A percentile compares a stretch with the other conserved stretches of the same genome.
These are phyloP conservation scores for Hypoxylon sp. DNA, from an alignment of 2,329 filamentous ascomycete species.

Conservation along the genomic window DNA sequence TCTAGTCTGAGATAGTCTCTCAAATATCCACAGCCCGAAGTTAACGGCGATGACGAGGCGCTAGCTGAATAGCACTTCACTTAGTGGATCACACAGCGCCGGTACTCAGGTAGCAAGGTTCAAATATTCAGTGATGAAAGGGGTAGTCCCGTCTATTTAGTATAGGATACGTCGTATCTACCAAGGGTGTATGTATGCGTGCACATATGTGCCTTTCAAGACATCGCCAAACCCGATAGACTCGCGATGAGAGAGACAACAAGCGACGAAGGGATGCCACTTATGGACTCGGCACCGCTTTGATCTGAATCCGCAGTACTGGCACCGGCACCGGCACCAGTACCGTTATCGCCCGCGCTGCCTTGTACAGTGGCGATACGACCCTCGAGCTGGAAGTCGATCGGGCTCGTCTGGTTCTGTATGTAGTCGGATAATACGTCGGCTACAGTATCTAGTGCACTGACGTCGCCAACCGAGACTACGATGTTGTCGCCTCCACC, in stretches of 20 bases:
- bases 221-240: conserved; percentile 1
- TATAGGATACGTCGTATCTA: no score
- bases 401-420: conserved; percentile 54
- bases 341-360: conserved; percentile 2
- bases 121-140: no score
- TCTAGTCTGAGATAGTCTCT: no score
- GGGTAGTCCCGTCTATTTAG: no score
- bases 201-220: not conserved
- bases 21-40: no score
- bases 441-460: conserved; percentile 58
- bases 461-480: conserved; percentile 44
- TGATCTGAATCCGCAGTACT: not conserved
- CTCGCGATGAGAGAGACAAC: not conserved
- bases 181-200: no score
- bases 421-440: conserved; percentile 61
- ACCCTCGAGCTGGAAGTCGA: conserved; percentile 59
- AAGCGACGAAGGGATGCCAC: not conserved
- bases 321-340: conserved; percentile 8
- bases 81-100: no score
- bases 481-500: conserved; percentile 70
- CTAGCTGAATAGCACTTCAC: no score
- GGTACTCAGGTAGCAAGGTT: no score
- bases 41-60: no score
- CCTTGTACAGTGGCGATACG: conserved; percentile 50
- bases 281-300: conserved; percentile 3